phyloP scores from a whole-genome alignment of 805 yeast genomes.

The Myxozyma mucilagina region DNA sequence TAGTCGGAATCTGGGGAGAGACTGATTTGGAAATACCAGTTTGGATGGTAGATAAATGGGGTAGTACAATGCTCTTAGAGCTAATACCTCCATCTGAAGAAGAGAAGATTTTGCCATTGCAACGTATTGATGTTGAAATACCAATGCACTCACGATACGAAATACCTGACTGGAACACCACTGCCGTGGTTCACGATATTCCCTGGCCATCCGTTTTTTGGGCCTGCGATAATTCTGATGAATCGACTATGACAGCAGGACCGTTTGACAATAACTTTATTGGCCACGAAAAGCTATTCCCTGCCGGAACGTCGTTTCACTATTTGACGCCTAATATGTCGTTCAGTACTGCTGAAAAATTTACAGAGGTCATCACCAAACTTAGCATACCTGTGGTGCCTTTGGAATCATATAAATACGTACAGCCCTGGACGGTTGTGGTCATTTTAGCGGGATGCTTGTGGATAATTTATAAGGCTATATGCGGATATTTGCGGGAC shows the following conservation, averaged over 20 bases:
- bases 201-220: conserved; percentile 50
- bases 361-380: conserved; percentile 26
- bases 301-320: conserved; percentile 48
- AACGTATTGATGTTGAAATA: conserved; percentile 39
- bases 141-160: conserved; percentile 57
- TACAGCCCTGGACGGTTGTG: conserved; percentile 44
- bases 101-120: conserved; percentile 15
- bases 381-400: conserved; percentile 50
- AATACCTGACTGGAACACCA: conserved; percentile 40
- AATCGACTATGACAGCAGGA: conserved; percentile 35
- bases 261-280: conserved; percentile 46
- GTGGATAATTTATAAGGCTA: conserved; percentile 27
- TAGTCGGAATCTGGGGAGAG: conserved; percentile 49
- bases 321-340: conserved; percentile 37
- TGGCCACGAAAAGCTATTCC: conserved; percentile 52
- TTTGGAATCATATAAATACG: conserved; percentile 35
- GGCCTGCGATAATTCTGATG: conserved; percentile 50
- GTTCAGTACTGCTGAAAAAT: conserved; percentile 17
- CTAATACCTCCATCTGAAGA: conserved; percentile 34
- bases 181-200: conserved; percentile 34
- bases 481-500: conserved; percentile 16
- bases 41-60: conserved; percentile 50
- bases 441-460: conserved; percentile 38
- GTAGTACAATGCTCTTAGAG: conserved; percentile 49
- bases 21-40: conserved; percentile 59